Conservation (phyloP, 129 eudicot genomes). For the Centrapalus pauciflorus region DNA sequence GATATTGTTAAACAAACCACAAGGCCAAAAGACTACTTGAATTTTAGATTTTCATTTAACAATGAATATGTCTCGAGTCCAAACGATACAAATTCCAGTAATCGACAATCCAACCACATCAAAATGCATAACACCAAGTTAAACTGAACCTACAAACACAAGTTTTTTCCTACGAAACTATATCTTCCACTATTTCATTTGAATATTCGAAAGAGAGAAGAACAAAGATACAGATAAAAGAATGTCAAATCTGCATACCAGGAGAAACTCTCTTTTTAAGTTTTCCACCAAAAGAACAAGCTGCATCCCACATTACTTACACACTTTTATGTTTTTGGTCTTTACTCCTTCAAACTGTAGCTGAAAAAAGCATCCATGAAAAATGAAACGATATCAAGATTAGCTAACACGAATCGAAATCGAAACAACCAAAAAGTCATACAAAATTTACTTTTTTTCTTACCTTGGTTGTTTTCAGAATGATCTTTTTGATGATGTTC, state of each 20-base stretch:
- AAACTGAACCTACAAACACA: conserved; percentile 15
- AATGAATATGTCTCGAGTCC: conserved; percentile 10
- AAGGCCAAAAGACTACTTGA: background rate
- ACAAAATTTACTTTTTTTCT: too few relatives aligned
- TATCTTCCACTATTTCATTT: conserved; percentile 18
- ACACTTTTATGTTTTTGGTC: background rate
- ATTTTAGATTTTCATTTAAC: conserved; percentile 8
- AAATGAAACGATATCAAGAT: background rate
- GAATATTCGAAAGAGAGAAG: conserved; percentile 18
- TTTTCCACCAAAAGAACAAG: conserved; percentile 22
- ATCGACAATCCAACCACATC: background rate
- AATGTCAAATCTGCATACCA: conserved; percentile 26
- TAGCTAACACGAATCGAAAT: background rate
- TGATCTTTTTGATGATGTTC: conserved; percentile 66
- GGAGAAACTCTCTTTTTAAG: background rate
- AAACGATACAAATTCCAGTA: conserved; percentile 16
- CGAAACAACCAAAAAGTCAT: background rate
- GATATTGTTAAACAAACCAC: background rate
- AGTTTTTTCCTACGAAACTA: conserved; percentile 19
- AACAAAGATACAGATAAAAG: conserved; percentile 19
- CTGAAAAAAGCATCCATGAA: conserved; percentile 26
- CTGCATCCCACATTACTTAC: conserved; percentile 6
- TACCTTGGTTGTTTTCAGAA: conserved; percentile 15
- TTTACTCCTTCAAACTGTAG: conserved; percentile 19
- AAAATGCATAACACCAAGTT: conserved; percentile 10